phyloP scores from a whole-genome alignment of 805 yeast genomes.

The Wickerhamiella galacta region DNA sequence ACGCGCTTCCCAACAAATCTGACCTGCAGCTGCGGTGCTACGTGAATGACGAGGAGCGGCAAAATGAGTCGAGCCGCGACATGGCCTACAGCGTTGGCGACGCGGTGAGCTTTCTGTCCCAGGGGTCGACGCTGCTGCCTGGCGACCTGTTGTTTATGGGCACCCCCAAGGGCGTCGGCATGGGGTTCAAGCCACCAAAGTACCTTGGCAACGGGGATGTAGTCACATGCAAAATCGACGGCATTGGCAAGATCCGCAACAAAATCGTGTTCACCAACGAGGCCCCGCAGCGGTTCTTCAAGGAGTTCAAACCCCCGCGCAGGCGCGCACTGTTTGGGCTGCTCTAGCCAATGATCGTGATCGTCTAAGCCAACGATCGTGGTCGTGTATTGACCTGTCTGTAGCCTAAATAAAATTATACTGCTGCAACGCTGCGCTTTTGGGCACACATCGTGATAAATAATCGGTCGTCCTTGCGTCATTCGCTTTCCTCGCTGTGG shows the following conservation, averaged over 20 bases:
- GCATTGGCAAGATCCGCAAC: constrained; percentile 29
- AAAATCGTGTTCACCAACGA: constrained; percentile 15
- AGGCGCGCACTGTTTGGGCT: too few species aligned
- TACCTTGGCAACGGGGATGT: constrained; percentile 32
- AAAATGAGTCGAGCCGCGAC: constrained; percentile 31
- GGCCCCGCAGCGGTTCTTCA: too few species aligned
- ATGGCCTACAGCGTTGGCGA: constrained; percentile 31
- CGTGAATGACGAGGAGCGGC: constrained; percentile 34
- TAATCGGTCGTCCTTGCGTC: too few species aligned
- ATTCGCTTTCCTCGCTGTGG: too few species aligned
- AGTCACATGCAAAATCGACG: constrained; percentile 27
- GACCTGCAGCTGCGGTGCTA: constrained; percentile 25
- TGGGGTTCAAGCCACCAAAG: constrained; percentile 28
- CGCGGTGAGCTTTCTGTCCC: constrained; percentile 31
- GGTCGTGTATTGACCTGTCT: too few species aligned
- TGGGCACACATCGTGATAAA: too few species aligned
- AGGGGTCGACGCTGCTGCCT: constrained; percentile 35
- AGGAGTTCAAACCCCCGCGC: too few species aligned
- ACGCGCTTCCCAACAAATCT: constrained; percentile 21
- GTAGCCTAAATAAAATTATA: too few species aligned
- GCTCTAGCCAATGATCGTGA: too few species aligned
- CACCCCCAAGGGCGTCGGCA: constrained; percentile 40
- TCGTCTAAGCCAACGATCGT: too few species aligned
- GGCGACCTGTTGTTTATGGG: constrained; percentile 42
- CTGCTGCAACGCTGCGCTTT: too few species aligned